These are phyloP conservation scores for Scedosporium apiospermum DNA, from an alignment of 2,329 filamentous ascomycete species.

Conservation along the genomic window DNA sequence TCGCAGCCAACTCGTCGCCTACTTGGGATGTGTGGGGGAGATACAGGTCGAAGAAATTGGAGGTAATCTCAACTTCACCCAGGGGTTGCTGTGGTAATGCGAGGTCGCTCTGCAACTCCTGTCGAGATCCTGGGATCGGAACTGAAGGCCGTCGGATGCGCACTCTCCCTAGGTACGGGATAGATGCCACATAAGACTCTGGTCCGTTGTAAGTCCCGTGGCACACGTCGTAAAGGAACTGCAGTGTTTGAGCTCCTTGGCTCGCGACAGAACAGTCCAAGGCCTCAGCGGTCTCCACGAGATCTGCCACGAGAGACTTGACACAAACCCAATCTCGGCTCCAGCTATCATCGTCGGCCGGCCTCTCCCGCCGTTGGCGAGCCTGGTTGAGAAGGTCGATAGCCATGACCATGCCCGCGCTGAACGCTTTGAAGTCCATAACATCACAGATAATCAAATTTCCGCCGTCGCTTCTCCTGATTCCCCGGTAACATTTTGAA, in stretches of 20 bases:
- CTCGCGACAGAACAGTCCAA: conserved; percentile 30
- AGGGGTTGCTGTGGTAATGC: not conserved
- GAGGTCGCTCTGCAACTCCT: not conserved
- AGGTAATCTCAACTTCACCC: not conserved
- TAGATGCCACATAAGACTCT: conserved; percentile 26
- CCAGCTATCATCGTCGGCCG: not conserved
- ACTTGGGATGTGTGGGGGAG: not conserved
- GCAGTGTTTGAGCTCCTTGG: conserved; percentile 29
- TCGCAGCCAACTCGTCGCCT: not conserved
- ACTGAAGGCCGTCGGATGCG: conserved; percentile 1
- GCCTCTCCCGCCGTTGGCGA: conserved; percentile 8
- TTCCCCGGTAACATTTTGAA: conserved; percentile 23
- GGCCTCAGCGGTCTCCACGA: conserved; percentile 5
- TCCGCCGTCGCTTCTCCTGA: conserved; percentile 14
- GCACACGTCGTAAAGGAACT: conserved; percentile 22
- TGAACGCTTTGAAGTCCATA: conserved; percentile 38
- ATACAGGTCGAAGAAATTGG: not conserved
- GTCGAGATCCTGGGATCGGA: not conserved
- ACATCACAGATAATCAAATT: conserved; percentile 27
- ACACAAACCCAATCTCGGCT: not conserved
- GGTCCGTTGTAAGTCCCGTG: conserved; percentile 13
- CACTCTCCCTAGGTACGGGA: conserved; percentile 33
- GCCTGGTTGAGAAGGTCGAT: conserved; percentile 27
- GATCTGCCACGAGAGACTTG: not conserved
- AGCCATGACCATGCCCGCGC: conserved; percentile 30